Evolutionary conservation across 2,329 filamentous ascomycete genomes (phyloP).

Genomic region (Epichloe festucae): DNA sequence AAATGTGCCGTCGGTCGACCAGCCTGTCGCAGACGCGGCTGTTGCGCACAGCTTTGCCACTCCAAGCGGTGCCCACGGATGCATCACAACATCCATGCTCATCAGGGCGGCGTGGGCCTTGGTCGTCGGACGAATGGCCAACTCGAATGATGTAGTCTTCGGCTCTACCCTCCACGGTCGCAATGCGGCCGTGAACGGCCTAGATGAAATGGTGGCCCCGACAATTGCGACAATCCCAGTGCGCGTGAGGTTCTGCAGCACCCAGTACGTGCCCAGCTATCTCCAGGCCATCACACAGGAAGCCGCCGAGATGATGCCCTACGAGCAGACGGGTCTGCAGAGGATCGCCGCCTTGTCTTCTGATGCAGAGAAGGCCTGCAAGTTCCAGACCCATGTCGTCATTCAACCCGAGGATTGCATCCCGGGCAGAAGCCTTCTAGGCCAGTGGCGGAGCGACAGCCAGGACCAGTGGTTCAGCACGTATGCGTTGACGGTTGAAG

Average conservation of each 20-base stretch:
- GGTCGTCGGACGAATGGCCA: slow-evolving; percentile 35
- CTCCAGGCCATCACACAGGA: slow-evolving; percentile 8
- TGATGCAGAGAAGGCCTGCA: slow-evolving; percentile 10
- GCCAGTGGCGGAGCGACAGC: background rate
- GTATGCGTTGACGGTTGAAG: background rate
- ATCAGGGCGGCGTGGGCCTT: slow-evolving; percentile 33
- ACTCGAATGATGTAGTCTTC: slow-evolving; percentile 24
- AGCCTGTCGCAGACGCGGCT: slow-evolving; percentile 31
- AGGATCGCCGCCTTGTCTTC: slow-evolving; percentile 9
- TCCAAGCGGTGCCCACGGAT: slow-evolving; percentile 7
- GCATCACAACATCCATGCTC: slow-evolving; percentile 4
- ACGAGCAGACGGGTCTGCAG: slow-evolving; percentile 11
- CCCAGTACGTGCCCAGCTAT: slow-evolving; percentile 1
- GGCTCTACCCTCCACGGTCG: slow-evolving; percentile 30
- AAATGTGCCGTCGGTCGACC: slow-evolving; percentile 27
- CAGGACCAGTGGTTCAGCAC: background rate
- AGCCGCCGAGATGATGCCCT: slow-evolving; percentile 8
- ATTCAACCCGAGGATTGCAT: slow-evolving; percentile 11
- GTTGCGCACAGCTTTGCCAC: slow-evolving; percentile 18
- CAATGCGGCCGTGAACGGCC: slow-evolving; percentile 8
- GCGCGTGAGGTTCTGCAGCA: slow-evolving; percentile 21
- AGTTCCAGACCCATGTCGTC: slow-evolving; percentile 18
- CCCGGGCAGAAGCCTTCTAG: background rate
- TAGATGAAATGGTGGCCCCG: slow-evolving; percentile 11
- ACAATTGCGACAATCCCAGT: slow-evolving; percentile 30